Percentiles rank a stretch among this genome's conserved stretches.
phyloP scores from a whole-genome alignment of 2,329 filamentous ascomycete species.

The Neofusicoccum kwambonambiense region DNA sequence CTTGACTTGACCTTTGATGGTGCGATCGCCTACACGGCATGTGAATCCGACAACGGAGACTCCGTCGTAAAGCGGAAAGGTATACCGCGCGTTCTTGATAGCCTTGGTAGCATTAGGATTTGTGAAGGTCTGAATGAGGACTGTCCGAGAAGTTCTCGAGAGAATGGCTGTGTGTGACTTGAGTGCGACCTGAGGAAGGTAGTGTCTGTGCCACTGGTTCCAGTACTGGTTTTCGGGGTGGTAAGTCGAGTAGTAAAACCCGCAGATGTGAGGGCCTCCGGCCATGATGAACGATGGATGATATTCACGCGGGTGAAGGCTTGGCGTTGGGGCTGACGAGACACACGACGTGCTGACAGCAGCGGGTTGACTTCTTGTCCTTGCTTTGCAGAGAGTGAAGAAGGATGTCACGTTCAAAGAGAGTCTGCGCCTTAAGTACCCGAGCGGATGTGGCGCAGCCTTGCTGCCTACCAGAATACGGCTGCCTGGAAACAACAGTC shows the following conservation, averaged over 20 bases:
- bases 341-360: not conserved
- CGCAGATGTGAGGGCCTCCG: conserved; percentile 23
- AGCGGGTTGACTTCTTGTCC: not conserved
- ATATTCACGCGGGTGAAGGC: too few species aligned
- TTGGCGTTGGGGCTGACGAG: not conserved
- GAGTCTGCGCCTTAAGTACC: not conserved
- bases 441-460: not conserved
- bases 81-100: conserved; percentile 61
- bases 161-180: conserved; percentile 62
- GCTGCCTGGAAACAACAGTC: not conserved
- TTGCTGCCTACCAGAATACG: not conserved
- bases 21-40: conserved; percentile 60
- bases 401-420: not conserved
- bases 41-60: conserved; percentile 67
- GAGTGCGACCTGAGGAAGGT: conserved; percentile 60
- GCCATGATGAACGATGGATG: not conserved
- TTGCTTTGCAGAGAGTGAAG: too few species aligned
- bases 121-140: conserved; percentile 59
- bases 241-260: conserved; percentile 30
- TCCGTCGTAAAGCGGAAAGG: conserved; percentile 71
- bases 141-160: conserved; percentile 53
- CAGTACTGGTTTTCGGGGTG: not conserved
- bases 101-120: conserved; percentile 51
- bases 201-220: conserved; percentile 21
- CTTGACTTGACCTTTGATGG: conserved; percentile 65